Evolutionary conservation across 768 basidiomycete genomes (phyloP).

Genomic region (Cystobasidium tubakii): DNA sequence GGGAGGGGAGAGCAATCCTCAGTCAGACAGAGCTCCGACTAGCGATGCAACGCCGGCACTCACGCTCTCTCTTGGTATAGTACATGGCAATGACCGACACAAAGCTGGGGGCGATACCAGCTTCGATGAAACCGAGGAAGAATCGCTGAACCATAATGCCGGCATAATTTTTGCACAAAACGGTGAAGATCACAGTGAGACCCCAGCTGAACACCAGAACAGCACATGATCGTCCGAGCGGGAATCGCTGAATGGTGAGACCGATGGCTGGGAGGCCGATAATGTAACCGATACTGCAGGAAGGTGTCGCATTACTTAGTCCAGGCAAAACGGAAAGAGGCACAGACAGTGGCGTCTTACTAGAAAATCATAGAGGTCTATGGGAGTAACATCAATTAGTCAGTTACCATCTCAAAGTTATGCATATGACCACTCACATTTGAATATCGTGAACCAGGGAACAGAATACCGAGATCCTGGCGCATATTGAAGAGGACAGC

Average conservation of each 20-base stretch:
- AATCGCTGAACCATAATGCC: conserved; percentile 18
- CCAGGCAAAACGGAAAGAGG: background rate
- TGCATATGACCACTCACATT: background rate
- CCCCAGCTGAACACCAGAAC: conserved; percentile 3
- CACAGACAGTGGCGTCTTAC: background rate
- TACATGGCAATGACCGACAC: conserved; percentile 10
- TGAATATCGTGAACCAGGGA: conserved; percentile 9
- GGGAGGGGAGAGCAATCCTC: background rate
- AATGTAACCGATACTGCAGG: background rate
- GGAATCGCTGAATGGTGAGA: conserved; percentile 5
- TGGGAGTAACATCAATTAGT: background rate
- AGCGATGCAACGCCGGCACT: background rate
- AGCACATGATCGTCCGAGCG: background rate
- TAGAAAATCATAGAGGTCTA: background rate
- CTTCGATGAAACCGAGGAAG: conserved; percentile 33
- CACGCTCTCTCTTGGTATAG: conserved; percentile 26
- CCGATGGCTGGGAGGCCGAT: conserved; percentile 6
- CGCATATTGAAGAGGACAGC: conserved; percentile 22
- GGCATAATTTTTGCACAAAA: conserved; percentile 6
- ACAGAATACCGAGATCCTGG: conserved; percentile 6
- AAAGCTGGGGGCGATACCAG: conserved; percentile 23
- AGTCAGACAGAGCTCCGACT: background rate
- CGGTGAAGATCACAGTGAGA: conserved; percentile 12
- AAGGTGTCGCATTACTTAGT: background rate
- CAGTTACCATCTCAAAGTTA: background rate